Percentiles rank a stretch among this genome's conserved stretches.
Evolutionary conservation across 306 rosid species (phyloP).

Genomic region (Fragaria vesca): DNA sequence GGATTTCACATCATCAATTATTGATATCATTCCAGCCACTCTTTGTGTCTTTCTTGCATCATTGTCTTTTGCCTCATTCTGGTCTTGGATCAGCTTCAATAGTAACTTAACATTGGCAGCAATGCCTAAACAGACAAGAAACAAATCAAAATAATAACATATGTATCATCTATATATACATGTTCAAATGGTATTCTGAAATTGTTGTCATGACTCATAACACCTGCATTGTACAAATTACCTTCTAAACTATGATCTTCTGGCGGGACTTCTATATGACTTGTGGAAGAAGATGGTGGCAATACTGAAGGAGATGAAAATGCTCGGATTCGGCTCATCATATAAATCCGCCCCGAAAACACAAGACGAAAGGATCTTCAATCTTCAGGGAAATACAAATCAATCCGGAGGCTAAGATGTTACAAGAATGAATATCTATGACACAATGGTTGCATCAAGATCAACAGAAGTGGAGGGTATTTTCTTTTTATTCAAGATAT

Average conservation of each 20-base stretch:
- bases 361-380: constrained; percentile 4
- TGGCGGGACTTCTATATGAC: constrained; percentile 15
- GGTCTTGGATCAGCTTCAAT: constrained; percentile 73
- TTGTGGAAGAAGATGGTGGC: constrained; percentile 41
- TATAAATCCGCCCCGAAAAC: constrained; percentile 25
- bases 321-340: constrained; percentile 44
- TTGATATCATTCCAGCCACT: constrained; percentile 72
- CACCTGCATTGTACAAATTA: constrained; percentile 24
- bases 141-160: neutral
- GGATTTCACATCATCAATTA: constrained; percentile 67
- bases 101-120: constrained; percentile 63
- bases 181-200: neutral
- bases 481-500: neutral
- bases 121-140: constrained; percentile 46
- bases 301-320: constrained; percentile 52
- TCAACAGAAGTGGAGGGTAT: constrained; percentile 12
- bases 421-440: neutral
- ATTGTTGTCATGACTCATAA: neutral
- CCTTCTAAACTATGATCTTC: constrained; percentile 63
- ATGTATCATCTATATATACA: neutral
- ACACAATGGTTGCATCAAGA: constrained; percentile 21
- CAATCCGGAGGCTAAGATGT: constrained; percentile 14
- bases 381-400: constrained; percentile 2
- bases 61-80: constrained; percentile 59
- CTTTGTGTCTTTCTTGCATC: constrained; percentile 61